Percentiles rank a stretch among this genome's conserved stretches.
These are phyloP conservation scores for Porcisia hertigi DNA, from an alignment of 208 protist genomes.

Conservation along the genomic window DNA sequence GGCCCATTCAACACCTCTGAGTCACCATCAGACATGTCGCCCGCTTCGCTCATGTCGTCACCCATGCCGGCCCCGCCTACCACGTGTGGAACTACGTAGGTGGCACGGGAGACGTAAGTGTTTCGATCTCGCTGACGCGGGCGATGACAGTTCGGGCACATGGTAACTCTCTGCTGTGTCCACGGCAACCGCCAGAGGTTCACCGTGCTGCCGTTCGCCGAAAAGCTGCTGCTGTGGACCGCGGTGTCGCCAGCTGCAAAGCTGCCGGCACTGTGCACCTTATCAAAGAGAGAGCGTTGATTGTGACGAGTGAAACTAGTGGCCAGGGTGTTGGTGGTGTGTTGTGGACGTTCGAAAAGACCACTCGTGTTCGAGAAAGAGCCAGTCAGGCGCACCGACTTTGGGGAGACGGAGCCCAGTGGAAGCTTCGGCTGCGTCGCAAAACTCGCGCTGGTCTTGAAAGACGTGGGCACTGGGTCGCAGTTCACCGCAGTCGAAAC, in stretches of 20 bases:
- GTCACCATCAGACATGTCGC: constrained; percentile 14
- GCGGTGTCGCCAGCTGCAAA: constrained; percentile 11
- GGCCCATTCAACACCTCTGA: constrained; percentile 2
- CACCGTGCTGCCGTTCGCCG: constrained; percentile 19
- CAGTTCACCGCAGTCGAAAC: constrained; percentile 33
- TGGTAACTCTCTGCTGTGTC: constrained; percentile 44
- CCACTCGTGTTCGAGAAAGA: constrained; percentile 10
- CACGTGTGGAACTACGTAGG: constrained; percentile 18
- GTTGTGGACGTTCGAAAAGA: constrained; percentile 20
- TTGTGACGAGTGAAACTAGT: constrained; percentile 12
- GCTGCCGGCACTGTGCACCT: constrained; percentile 13
- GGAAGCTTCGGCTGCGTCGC: constrained; percentile 10
- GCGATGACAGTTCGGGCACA: constrained; percentile 57
- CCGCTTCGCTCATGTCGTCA: constrained; percentile 33
- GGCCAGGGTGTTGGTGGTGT: constrained; percentile 17
- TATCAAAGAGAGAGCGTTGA: constrained; percentile 28
- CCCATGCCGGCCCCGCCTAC: constrained; percentile 3
- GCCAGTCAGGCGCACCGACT: neutral
- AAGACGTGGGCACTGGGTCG: constrained; percentile 44
- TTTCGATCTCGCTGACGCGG: constrained; percentile 26
- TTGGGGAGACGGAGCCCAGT: neutral
- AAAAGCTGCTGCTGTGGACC: neutral
- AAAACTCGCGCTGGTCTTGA: constrained; percentile 36
- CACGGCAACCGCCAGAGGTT: constrained; percentile 50
- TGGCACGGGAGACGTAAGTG: constrained; percentile 20